A percentile compares a stretch with the other conserved stretches of the same genome.
Evolutionary conservation across 169 alveolate genomes (phyloP).

Genomic region (Plasmodium malariae): DNA sequence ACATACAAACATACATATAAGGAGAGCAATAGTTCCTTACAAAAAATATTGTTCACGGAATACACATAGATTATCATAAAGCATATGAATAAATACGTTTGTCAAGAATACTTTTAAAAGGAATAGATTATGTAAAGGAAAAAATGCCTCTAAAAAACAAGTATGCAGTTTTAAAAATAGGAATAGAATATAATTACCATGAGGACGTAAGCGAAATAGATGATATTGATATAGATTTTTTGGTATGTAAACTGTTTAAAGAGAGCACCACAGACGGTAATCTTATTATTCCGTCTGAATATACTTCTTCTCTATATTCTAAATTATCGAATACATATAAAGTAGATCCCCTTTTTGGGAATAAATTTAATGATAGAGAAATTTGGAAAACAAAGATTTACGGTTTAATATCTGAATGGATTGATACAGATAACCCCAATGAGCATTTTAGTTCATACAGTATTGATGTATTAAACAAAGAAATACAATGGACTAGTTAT

Average conservation of each 20-base stretch:
- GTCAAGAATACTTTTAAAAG: neutral
- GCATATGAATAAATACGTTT: neutral
- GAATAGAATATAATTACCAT: slow-evolving; percentile 48
- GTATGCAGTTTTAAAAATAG: slow-evolving; percentile 54
- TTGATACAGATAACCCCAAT: slow-evolving; percentile 48
- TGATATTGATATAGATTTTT: slow-evolving; percentile 35
- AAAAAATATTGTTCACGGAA: too few species aligned
- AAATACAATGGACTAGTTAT: slow-evolving; percentile 73
- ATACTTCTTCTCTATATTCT: neutral
- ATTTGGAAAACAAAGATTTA: slow-evolving; percentile 64
- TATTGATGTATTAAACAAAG: slow-evolving; percentile 65
- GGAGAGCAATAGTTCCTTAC: too few species aligned
- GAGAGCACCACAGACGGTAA: neutral
- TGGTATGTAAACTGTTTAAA: slow-evolving; percentile 41
- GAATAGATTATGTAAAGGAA: neutral
- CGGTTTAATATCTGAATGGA: slow-evolving; percentile 65
- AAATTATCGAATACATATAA: slow-evolving; percentile 2
- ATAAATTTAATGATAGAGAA: slow-evolving; percentile 42
- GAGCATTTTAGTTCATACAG: slow-evolving; percentile 19
- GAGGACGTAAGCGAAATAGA: slow-evolving; percentile 4
- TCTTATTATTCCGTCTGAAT: neutral
- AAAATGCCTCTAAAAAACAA: slow-evolving; percentile 74
- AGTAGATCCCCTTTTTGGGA: slow-evolving; percentile 65
- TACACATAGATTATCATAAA: too few species aligned
- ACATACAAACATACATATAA: too few species aligned